Percentiles rank a stretch among this genome's conserved stretches.
Evolutionary conservation across 2,329 filamentous ascomycete species (phyloP).

Genomic region (Calonectria ilicicola): DNA sequence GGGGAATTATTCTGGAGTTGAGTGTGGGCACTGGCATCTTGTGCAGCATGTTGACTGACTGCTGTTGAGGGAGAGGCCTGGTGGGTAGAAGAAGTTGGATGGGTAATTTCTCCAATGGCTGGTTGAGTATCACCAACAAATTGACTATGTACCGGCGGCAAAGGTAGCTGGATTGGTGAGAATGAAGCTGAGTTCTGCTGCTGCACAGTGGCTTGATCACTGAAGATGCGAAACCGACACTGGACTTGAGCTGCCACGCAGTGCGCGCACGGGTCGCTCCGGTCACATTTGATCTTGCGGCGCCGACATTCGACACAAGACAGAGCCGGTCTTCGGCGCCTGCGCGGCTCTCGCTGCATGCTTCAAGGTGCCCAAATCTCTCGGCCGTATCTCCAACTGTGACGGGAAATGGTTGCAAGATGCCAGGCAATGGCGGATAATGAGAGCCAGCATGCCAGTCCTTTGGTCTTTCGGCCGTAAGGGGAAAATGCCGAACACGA

Average conservation of each 20-base stretch:
- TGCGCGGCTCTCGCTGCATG: neutral
- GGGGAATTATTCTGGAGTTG: neutral
- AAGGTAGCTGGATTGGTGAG: too few relatives aligned
- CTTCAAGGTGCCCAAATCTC: neutral
- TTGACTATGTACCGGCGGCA: too few relatives aligned
- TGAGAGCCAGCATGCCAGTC: neutral
- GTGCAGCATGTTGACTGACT: neutral
- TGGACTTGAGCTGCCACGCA: neutral
- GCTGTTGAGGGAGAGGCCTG: neutral
- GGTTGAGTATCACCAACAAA: neutral
- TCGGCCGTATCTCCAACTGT: neutral
- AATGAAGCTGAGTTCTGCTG: neutral
- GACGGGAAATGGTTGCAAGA: neutral
- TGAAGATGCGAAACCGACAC: neutral
- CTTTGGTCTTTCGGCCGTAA: neutral
- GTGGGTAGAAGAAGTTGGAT: too few relatives aligned
- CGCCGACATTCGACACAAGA: constrained; percentile 16
- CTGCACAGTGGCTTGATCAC: neutral
- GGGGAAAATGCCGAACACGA: neutral
- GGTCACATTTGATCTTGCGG: constrained; percentile 26
- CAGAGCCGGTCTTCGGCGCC: constrained; percentile 11
- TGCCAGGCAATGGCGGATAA: neutral
- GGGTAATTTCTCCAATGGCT: neutral
- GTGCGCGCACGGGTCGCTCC: constrained; percentile 7
- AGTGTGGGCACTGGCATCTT: neutral